Evolutionary conservation across 768 basidiomycete genomes (phyloP), one percentile per base, ranked within the genome.

Genomic region (Podaxis mareebaensis): DNA sequence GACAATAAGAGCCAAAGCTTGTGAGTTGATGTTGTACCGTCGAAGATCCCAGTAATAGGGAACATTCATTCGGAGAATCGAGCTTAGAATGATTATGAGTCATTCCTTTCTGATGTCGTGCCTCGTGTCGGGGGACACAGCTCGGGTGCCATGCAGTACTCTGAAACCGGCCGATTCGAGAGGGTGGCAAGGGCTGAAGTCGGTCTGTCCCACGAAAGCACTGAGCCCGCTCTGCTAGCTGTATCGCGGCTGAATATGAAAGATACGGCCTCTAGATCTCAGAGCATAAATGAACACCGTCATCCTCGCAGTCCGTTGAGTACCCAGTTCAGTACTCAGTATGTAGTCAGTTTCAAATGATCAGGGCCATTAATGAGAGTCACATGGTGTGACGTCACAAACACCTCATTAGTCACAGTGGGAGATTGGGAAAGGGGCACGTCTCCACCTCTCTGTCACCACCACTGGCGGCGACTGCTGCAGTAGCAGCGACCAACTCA

Each of bases 391-490:
- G 22, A 53, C 26, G 52, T 61, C 51, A 61, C 60, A 53, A 40
- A 28, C 15, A 33, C 44, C 51, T n/a, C 24, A 53, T 61, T 46
- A 36, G 60, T 61, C 60, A 53, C 60, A 53, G 24, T 26, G 60
- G 28, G 58, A 33, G 46, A 24, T 38, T 59, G 39, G 33, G 20
- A 46, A 22, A 44, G 24, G 39, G 28, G 39, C 24, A 22, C 36
- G 26, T 61, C 51, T 44, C 60, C 52, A 42, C 28, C 60, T 42
- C 60, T 33, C 26, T 44, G 60, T 61, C 60, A 42, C 51, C 36
- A 33, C 60, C 52, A 61, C 51, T 46, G 52, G 40, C 60, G 60
- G 51, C 53, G 39, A 61, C 38, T 61, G 60, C 60, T 61, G 53
- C 52, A 54, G 24, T 5, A 54, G 60, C 60, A 61, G 39, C 60